phyloP scores from a whole-genome alignment of 805 yeast species.

The Candida jianshihensis region DNA sequence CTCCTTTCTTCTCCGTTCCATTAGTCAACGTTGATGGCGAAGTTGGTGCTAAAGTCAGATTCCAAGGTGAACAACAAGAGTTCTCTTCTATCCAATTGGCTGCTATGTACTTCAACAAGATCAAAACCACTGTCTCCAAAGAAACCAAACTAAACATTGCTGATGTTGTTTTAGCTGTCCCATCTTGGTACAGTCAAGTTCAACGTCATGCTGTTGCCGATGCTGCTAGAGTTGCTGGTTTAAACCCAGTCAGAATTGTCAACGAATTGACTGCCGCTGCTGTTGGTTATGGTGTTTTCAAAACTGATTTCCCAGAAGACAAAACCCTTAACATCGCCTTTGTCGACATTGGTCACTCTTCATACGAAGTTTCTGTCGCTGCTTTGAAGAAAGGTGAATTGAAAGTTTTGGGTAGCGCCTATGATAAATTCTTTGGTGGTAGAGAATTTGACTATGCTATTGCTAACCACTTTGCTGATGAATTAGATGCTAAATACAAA shows the following conservation, averaged over 20 bases:
- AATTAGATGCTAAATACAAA: conserved; percentile 86
- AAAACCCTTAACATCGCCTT: conserved; percentile 86
- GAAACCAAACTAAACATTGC: conserved; percentile 74
- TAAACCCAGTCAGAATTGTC: conserved; percentile 96
- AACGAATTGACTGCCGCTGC: conserved; percentile 99
- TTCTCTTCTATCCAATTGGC: conserved; percentile 86
- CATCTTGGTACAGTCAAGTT: conserved; percentile 93
- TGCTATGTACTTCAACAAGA: conserved; percentile 91
- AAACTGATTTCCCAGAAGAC: conserved; percentile 93
- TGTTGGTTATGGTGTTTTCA: conserved; percentile 98
- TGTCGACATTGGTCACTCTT: conserved; percentile 95
- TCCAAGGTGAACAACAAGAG: conserved; percentile 66
- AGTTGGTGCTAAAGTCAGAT: conserved; percentile 81
- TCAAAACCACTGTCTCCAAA: conserved; percentile 68
- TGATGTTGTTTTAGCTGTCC: conserved; percentile 92
- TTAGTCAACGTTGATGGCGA: conserved; percentile 69
- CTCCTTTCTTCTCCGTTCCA: conserved; percentile 65
- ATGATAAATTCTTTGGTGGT: conserved; percentile 97
- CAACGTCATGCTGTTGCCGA: conserved; percentile 96
- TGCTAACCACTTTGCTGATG: conserved; percentile 90
- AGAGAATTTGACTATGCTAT: conserved; percentile 92
- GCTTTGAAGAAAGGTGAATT: conserved; percentile 95
- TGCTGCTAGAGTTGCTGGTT: conserved; percentile 92
- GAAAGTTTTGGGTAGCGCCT: conserved; percentile 86
- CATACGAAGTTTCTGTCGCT: conserved; percentile 84